phyloP scores from a whole-genome alignment of 2,329 filamentous ascomycete species.

The Rhexocercosporidium sp. region DNA sequence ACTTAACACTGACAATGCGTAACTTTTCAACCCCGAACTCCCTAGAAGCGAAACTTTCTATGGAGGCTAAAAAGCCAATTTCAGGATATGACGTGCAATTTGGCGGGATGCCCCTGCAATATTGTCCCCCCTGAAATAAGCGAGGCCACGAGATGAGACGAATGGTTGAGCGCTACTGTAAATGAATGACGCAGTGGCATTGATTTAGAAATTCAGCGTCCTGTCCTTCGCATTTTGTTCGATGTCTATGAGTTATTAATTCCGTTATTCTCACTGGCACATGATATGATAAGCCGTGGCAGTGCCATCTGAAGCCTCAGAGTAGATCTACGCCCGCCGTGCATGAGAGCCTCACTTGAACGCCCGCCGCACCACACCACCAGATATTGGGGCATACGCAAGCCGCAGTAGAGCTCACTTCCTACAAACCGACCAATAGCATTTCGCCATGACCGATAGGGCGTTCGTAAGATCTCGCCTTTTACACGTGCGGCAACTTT shows the following conservation, averaged over 20 bases:
- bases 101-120: background rate
- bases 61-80: background rate
- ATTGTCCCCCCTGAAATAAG: conserved; percentile 4
- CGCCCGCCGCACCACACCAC: conserved; percentile 1
- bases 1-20: background rate
- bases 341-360: background rate
- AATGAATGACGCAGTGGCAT: background rate
- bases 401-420: background rate
- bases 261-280: background rate
- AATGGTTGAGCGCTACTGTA: background rate
- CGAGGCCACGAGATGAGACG: conserved; percentile 2
- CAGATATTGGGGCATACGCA: background rate
- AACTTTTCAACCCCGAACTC: background rate
- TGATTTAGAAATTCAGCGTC: background rate
- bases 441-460: background rate
- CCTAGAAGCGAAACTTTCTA: background rate
- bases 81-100: background rate
- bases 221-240: background rate
- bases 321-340: background rate
- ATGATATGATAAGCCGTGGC: background rate
- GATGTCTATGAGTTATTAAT: background rate
- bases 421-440: background rate
- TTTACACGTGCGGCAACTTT: background rate
- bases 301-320: background rate
- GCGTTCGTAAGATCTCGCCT: background rate